Conservation (phyloP, 2,329 filamentous ascomycete genomes). For the Colletotrichum sp. region DNA sequence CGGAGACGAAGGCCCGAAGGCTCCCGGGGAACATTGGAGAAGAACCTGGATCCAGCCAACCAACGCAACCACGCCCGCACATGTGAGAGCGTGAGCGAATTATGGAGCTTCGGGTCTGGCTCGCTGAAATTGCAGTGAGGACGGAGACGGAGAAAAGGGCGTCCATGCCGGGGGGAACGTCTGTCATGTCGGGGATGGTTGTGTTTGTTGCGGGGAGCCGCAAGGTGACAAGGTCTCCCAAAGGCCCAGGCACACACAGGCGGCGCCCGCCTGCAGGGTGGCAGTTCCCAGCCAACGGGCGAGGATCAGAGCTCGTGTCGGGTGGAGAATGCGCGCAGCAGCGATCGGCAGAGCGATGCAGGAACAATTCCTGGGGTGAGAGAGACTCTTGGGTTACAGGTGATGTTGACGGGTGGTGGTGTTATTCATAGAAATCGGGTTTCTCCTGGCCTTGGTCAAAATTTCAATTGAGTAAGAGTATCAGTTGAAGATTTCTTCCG, state of each 20-base stretch:
- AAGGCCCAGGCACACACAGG: background rate
- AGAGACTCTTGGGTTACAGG: background rate
- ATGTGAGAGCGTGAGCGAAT: background rate
- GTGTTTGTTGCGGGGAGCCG: background rate
- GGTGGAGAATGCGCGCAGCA: background rate
- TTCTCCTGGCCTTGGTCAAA: background rate
- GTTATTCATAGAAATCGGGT: background rate
- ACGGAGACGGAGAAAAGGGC: background rate
- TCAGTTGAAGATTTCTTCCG: background rate
- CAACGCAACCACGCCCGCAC: background rate
- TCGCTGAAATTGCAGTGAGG: background rate
- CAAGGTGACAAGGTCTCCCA: background rate
- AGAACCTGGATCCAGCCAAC: background rate
- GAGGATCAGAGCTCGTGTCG: slow-evolving; percentile 3
- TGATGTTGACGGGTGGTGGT: background rate
- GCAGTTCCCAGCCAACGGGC: background rate
- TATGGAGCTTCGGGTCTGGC: background rate
- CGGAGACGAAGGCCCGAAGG: background rate
- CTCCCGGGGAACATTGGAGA: background rate
- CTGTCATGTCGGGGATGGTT: background rate
- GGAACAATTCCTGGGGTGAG: background rate
- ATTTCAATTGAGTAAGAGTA: background rate
- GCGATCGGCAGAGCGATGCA: background rate
- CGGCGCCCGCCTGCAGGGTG: background rate
- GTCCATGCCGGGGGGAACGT: background rate